Percentiles rank a stretch among this genome's conserved stretches.
phyloP scores from a whole-genome alignment of 2,329 filamentous ascomycete species.

The Saccharata proteae region DNA sequence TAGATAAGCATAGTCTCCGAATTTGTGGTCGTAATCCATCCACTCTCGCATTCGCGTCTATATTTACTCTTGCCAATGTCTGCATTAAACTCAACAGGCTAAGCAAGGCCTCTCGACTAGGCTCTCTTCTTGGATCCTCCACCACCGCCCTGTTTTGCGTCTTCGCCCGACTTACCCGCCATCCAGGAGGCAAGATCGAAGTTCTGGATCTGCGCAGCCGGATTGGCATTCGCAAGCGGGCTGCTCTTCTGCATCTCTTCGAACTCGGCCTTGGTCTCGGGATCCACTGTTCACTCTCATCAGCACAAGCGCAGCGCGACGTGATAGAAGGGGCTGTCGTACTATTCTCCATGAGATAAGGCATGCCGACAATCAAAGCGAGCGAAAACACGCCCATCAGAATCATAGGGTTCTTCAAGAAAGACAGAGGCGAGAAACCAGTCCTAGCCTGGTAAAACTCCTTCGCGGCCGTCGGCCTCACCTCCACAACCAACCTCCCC shows the following conservation, averaged over 20 bases:
- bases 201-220: constrained; percentile 43
- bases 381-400: constrained; percentile 77
- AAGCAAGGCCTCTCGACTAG: too few species aligned
- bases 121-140: too few species aligned
- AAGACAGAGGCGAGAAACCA: constrained; percentile 65
- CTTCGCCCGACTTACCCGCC: constrained; percentile 38
- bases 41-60: too few species aligned
- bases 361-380: constrained; percentile 80
- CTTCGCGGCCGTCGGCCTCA: constrained; percentile 52
- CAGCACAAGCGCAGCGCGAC: too few species aligned
- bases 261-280: constrained; percentile 87
- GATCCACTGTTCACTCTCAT: constrained; percentile 60
- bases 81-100: too few species aligned
- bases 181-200: constrained; percentile 60
- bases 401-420: constrained; percentile 95
- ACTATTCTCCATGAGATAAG: constrained; percentile 94
- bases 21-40: too few species aligned
- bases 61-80: too few species aligned
- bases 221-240: constrained; percentile 41
- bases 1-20: too few species aligned
- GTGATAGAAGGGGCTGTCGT: constrained; percentile 17
- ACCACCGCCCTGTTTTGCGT: not conserved
- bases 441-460: constrained; percentile 65
- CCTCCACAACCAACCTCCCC: constrained; percentile 33
- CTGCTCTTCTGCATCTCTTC: constrained; percentile 76